Conservation (phyloP, 768 basidiomycete species). For the Rubroboletus pulcherrimus region DNA sequence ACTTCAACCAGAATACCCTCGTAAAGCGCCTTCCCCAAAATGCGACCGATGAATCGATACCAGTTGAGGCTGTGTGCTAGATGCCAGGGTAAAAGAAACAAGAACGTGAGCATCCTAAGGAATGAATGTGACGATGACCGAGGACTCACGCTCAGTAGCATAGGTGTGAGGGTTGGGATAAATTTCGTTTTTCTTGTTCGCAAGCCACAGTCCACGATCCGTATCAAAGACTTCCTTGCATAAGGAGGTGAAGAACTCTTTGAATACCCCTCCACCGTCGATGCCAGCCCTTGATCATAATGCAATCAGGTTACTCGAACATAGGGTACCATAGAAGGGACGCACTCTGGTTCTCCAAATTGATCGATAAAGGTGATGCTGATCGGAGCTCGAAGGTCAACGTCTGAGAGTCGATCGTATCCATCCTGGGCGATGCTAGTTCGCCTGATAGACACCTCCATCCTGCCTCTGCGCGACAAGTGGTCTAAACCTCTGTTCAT, state of each 20-base stretch:
- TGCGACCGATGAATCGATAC: conserved; percentile 91
- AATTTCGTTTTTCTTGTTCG: conserved; percentile 85
- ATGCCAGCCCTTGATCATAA: conserved; percentile 66
- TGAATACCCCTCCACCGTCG: conserved; percentile 96
- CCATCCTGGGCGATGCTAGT: conserved; percentile 85
- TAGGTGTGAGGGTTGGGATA: conserved; percentile 94
- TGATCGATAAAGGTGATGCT: conserved; percentile 92
- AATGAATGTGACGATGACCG: not conserved
- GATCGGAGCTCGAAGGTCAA: conserved; percentile 76
- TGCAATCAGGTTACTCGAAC: not conserved
- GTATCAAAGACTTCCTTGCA: conserved; percentile 94
- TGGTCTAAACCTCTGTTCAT: conserved; percentile 16
- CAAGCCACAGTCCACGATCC: conserved; percentile 90
- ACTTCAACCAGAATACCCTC: conserved; percentile 95
- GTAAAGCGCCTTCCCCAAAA: conserved; percentile 95
- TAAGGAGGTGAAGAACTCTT: conserved; percentile 93
- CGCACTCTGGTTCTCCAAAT: conserved; percentile 81
- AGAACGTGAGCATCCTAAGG: not conserved
- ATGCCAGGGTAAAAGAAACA: not conserved
- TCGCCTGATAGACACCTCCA: conserved; percentile 44
- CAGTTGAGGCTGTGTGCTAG: conserved; percentile 81
- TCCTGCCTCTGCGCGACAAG: conserved; percentile 17
- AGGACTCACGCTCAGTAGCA: conserved; percentile 72
- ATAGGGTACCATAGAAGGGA: conserved; percentile 5
- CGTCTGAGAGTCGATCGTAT: conserved; percentile 76